Base-by-base conservation (phyloP, 1,284 basidiomycete species). In the Trametes sp. region DNA sequence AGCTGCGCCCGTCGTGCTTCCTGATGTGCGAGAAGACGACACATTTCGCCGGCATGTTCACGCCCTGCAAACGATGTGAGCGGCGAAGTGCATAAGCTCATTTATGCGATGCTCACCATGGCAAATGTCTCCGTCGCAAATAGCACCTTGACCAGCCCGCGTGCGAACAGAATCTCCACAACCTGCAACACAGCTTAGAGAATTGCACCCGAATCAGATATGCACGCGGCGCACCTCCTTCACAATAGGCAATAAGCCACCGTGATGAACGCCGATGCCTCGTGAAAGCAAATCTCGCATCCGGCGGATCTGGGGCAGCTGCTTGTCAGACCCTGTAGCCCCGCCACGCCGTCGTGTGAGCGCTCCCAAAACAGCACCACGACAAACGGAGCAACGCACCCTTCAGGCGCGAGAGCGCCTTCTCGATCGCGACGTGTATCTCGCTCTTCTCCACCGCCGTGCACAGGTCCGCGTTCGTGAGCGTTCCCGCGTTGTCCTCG, bases 41-140 rank as follows among this genome's bases (percentile, higher is more conserved):
- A 68, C 91, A 95, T 81, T 92, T 94, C 2, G 98, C 96, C 16
- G 98, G 98, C 98, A 99, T 99, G 78, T 99, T 99, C 63, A 99
- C 98, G 50, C 96, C 96, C 95, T 97, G 68, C 5, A 51, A 35
- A 26, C 9, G 26, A 2, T 46, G 44, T 24, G 23, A 66, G 54
- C n/a, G 61, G 24, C n/a, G 26, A 10, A 19, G 54, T 21, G 26
- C 28, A 19, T 23, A n/a, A 24, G 33, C 2, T 19, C 19, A 6
- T 4, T 19, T 8, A 2, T 21, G 19, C 16, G 9, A 23, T n/a
- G 70, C 83, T 63, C 63, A 95, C 95, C 98, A 99, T 99, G 0
- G 98, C 98, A 75, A 99, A 99, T 0, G 98, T 99, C 77, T 99
- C 98, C 0, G 98, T 99, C 0, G 98, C 98, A 73, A 99, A 99